phyloP scores from a whole-genome alignment of 768 basidiomycete species.

The Boletus reticulatus region DNA sequence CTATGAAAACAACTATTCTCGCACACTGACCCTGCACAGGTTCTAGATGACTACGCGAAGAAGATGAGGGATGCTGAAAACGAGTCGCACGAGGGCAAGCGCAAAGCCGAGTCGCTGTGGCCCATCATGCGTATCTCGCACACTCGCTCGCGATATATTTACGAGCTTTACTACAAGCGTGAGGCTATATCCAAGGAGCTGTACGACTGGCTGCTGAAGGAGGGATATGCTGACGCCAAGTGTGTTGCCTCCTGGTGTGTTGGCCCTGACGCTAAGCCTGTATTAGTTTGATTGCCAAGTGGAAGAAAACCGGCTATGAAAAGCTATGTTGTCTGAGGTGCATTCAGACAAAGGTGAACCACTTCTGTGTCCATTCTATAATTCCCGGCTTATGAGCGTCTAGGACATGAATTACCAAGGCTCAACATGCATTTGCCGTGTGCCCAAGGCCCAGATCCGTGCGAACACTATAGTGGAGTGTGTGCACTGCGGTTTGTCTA shows the following conservation, averaged over 20 bases:
- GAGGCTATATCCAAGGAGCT: slow-evolving; percentile 91
- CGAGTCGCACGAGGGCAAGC: slow-evolving; percentile 97
- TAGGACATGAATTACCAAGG: slow-evolving; percentile 99
- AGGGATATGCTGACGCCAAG: slow-evolving; percentile 97
- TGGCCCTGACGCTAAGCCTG: slow-evolving; percentile 3
- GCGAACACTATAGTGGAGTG: slow-evolving; percentile 93
- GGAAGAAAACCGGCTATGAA: slow-evolving; percentile 99
- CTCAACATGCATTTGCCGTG: slow-evolving; percentile 95
- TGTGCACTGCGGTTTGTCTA: slow-evolving; percentile 86
- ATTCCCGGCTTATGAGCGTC: slow-evolving; percentile 7
- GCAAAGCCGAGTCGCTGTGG: slow-evolving; percentile 90
- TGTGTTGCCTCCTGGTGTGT: slow-evolving; percentile 39
- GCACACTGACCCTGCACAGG: slow-evolving; percentile 42
- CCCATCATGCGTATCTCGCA: slow-evolving; percentile 99
- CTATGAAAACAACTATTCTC: neutral
- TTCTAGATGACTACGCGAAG: slow-evolving; percentile 97
- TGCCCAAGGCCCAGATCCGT: slow-evolving; percentile 92
- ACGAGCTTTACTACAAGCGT: slow-evolving; percentile 97
- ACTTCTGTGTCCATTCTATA: slow-evolving; percentile 1
- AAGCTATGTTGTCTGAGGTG: slow-evolving; percentile 96
- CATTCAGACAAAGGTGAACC: slow-evolving; percentile 83
- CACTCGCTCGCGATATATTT: slow-evolving; percentile 93
- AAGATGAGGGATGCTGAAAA: slow-evolving; percentile 99
- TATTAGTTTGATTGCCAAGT: slow-evolving; percentile 90
- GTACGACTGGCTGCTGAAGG: slow-evolving; percentile 97